Conservation (phyloP, 192 early-diverging fungal species). For the Podila horticola region DNA sequence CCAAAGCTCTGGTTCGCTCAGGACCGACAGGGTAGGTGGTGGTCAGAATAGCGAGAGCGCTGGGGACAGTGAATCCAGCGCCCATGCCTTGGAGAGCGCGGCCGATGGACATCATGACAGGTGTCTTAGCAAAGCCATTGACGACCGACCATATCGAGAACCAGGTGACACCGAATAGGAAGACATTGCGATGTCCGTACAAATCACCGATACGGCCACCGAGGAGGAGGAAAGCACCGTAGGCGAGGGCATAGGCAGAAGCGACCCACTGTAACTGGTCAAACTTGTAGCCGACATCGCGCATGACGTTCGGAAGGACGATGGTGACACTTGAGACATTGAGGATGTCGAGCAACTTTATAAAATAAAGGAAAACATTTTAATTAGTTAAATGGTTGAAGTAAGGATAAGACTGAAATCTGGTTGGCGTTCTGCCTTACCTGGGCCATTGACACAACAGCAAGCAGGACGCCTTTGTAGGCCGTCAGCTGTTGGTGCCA, state of each 20-base stretch:
- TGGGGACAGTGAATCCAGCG: conserved; percentile 32
- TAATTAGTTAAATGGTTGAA: too few relatives aligned
- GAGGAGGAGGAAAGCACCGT: conserved; percentile 20
- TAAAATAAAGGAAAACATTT: too few relatives aligned
- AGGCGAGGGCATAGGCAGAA: conserved; percentile 31
- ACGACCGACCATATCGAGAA: conserved; percentile 19
- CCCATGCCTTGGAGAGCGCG: conserved; percentile 32
- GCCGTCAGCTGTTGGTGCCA: too few relatives aligned
- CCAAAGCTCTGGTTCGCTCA: conserved; percentile 11
- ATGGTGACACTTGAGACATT: conserved; percentile 12
- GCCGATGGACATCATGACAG: conserved; percentile 14
- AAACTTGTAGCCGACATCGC: background rate
- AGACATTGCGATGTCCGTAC: conserved; percentile 27
- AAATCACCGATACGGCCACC: conserved; percentile 27
- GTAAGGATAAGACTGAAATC: too few relatives aligned
- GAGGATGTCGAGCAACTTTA: conserved; percentile 3
- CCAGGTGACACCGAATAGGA: conserved; percentile 6
- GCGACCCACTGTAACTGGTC: conserved; percentile 15
- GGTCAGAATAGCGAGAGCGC: conserved; percentile 26
- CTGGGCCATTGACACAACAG: too few relatives aligned
- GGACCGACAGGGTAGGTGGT: conserved; percentile 16
- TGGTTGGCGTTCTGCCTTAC: too few relatives aligned
- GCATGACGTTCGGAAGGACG: conserved; percentile 8
- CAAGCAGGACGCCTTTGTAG: too few relatives aligned
- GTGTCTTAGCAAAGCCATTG: conserved; percentile 15